Conservation (phyloP, 305 asterid genomes). For the Stenogyne calaminthoides region DNA sequence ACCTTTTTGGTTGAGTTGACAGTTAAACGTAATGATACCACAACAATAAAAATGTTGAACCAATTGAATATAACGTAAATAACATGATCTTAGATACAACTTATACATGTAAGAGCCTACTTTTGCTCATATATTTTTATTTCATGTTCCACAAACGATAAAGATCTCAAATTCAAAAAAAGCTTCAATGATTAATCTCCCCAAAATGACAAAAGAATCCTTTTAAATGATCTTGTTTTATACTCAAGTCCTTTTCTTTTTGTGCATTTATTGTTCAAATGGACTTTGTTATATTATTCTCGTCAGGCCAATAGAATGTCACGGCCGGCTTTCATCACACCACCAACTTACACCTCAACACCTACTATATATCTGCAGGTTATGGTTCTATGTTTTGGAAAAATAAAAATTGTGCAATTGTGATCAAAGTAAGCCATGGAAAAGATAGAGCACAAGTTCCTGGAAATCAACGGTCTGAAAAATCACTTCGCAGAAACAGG, state of each 20-base stretch:
- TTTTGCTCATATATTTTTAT: not conserved
- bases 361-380: not conserved
- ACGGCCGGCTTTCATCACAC: not conserved
- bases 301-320: not conserved
- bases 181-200: not conserved
- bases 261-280: not conserved
- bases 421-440: slow-evolving; percentile 32
- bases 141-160: not conserved
- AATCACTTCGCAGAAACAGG: slow-evolving; percentile 55
- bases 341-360: not conserved
- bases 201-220: not conserved
- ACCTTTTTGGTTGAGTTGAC: no score
- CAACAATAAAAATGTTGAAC: not conserved
- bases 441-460: slow-evolving; percentile 43
- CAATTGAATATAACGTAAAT: not conserved
- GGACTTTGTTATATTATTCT: not conserved
- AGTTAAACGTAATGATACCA: not conserved
- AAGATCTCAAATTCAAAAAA: not conserved
- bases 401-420: no score
- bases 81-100: not conserved
- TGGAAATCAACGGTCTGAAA: slow-evolving; percentile 40
- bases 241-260: not conserved
- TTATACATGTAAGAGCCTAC: not conserved
- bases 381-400: no score
- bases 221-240: not conserved